Conservation (phyloP, 169 alveolate species). For the Babesia ovis region DNA sequence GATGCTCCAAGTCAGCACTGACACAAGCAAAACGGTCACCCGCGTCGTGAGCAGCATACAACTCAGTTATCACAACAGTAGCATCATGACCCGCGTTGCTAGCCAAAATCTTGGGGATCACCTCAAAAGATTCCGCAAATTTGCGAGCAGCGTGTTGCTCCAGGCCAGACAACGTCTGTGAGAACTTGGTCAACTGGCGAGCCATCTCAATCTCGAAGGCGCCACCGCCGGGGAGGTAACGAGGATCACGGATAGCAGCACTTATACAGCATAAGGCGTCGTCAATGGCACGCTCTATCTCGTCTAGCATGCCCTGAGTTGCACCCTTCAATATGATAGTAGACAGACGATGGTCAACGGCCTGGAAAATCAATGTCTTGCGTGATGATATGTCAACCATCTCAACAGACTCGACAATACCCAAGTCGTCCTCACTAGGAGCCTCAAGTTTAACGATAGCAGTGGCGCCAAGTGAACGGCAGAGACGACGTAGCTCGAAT, state of each 20-base stretch:
- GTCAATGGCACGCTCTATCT: slow-evolving; percentile 98
- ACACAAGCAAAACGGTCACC: slow-evolving; percentile 78
- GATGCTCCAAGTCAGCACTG: slow-evolving; percentile 64
- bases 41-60: slow-evolving; percentile 78
- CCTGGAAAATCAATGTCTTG: slow-evolving; percentile 80
- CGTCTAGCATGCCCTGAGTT: slow-evolving; percentile 95
- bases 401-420: slow-evolving; percentile 88
- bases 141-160: slow-evolving; percentile 96
- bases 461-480: slow-evolving; percentile 93
- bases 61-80: slow-evolving; percentile 78
- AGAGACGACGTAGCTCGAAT: slow-evolving; percentile 94
- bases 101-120: slow-evolving; percentile 95
- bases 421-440: slow-evolving; percentile 96
- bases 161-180: slow-evolving; percentile 86
- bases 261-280: slow-evolving; percentile 78
- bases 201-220: slow-evolving; percentile 93
- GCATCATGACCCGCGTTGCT: slow-evolving; percentile 95
- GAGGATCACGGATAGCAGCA: slow-evolving; percentile 83
- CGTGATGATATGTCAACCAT: slow-evolving; percentile 93
- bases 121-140: slow-evolving; percentile 96
- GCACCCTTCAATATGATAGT: slow-evolving; percentile 97
- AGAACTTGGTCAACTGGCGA: slow-evolving; percentile 82
- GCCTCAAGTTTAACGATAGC: slow-evolving; percentile 90
- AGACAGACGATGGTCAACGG: slow-evolving; percentile 78
- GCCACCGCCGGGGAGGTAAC: slow-evolving; percentile 96